Evolutionary conservation across 108 stramenopile species (phyloP), one percentile per base, ranked within the genome.

Genomic region (Cyclostephanos invisitatus): DNA sequence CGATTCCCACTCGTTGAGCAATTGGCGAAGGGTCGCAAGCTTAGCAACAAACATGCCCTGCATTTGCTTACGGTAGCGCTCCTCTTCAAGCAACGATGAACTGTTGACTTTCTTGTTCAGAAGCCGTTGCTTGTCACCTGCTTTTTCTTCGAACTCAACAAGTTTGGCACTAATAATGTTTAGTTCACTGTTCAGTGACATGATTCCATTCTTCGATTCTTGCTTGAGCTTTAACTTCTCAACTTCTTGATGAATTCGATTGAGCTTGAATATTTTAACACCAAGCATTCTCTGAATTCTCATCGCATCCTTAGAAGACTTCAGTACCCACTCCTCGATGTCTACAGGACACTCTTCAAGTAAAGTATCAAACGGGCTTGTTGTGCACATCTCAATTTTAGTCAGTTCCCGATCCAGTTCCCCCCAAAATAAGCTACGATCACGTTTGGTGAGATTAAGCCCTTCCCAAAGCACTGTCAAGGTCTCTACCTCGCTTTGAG

Each of bases 391-490:
- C 24, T 83, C 59, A 21, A 70, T 11, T 22, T 40, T 40, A 21
- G 73, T 67, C 3, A 56, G 56, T 20, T 46, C 18, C 21, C 82
- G 74, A 40, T 85, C 85, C 14, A 90, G 51, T 62, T 71, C 65
- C 8, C 59, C 82, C 94, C 91, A 95, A 50, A 95, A 95, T 7
- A n/a, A 50, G 4, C 89, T 83, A 44, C 88, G 76, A 18, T 89
- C 85, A 37, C 46, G 56, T 0, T 72, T 44, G 2, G 86, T 77
- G 0, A 91, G 58, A 48, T 85, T 86, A 46, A 95, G 54, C 15
- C 91, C 91, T 75, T 95, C 94, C 91, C 91, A 92, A 0, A 95
- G 86, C 24, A 92, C 91, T 24, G 90, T 90, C 17, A 95, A 64
- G 0, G 94, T 89, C 68, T 95, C 94, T 10, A 89, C 80, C 76